Conservation (phyloP, 2,329 filamentous ascomycete genomes). For the Sporothrix sp. region DNA sequence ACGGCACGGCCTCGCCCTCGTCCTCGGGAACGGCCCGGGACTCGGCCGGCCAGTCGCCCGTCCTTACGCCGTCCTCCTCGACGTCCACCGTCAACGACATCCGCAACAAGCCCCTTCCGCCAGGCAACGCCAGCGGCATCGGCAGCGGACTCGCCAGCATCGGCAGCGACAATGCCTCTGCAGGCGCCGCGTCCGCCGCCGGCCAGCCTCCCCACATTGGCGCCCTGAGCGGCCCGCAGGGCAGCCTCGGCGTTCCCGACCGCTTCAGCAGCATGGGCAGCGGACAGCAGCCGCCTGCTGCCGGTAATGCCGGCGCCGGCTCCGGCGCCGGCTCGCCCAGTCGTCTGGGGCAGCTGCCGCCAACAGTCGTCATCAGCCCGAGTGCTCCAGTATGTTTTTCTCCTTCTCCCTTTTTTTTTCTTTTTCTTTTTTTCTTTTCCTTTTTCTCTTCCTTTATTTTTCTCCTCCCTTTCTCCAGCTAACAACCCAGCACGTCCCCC, state of each 20-base stretch:
- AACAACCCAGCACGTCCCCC: conserved; percentile 65
- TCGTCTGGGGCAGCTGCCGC: conserved; percentile 57
- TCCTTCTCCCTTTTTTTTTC: conserved; percentile 8
- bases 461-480: background rate
- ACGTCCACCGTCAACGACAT: conserved; percentile 77
- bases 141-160: conserved; percentile 30
- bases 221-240: conserved; percentile 23
- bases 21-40: conserved; percentile 46
- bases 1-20: conserved; percentile 72
- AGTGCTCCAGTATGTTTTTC: conserved; percentile 63
- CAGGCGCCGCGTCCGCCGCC: conserved; percentile 12
- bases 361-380: conserved; percentile 88
- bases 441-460: too few relatives aligned
- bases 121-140: conserved; percentile 37
- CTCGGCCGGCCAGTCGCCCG: conserved; percentile 46
- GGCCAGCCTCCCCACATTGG: conserved; percentile 32
- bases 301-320: background rate
- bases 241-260: conserved; percentile 27
- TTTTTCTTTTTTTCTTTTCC: background rate
- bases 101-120: conserved; percentile 69
- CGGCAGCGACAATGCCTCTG: conserved; percentile 1
- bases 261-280: conserved; percentile 28
- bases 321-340: conserved; percentile 50
- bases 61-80: conserved; percentile 75
- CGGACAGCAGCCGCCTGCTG: conserved; percentile 34